Percentiles rank a stretch among this genome's conserved stretches.
phyloP scores from a whole-genome alignment of 768 basidiomycete genomes.

The Terana coerulea region DNA sequence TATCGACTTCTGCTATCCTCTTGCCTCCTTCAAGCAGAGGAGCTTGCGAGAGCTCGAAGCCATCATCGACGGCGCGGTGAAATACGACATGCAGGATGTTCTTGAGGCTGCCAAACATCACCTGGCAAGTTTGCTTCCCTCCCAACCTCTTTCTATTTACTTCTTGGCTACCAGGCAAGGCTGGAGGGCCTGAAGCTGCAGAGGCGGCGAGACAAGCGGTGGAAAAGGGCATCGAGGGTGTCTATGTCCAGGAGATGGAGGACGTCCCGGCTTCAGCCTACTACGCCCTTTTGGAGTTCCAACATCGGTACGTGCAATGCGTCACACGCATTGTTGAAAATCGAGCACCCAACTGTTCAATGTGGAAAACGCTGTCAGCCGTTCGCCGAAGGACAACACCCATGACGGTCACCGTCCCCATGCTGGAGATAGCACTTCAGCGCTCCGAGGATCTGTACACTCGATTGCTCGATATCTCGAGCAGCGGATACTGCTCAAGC shows the following conservation, averaged over 20 bases:
- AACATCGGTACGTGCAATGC: too few species aligned
- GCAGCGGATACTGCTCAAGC: too few species aligned
- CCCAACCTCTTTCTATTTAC: not conserved
- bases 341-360: too few species aligned
- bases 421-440: too few species aligned
- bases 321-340: too few species aligned
- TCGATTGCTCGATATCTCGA: too few species aligned
- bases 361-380: too few species aligned
- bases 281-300: not conserved
- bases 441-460: too few species aligned
- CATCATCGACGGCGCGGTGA: not conserved
- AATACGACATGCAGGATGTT: not conserved
- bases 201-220: not conserved
- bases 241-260: constrained; percentile 10
- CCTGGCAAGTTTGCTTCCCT: not conserved
- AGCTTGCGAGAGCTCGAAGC: not conserved
- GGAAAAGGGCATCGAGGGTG: not conserved
- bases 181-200: constrained; percentile 4
- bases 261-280: not conserved
- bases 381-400: too few species aligned
- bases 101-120: too few species aligned
- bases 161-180: not conserved
- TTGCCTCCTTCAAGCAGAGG: not conserved
- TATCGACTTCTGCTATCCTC: not conserved
- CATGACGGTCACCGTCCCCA: too few species aligned